Base-by-base conservation (phyloP, 331 rosid species). In the Dryas integrifolia region DNA sequence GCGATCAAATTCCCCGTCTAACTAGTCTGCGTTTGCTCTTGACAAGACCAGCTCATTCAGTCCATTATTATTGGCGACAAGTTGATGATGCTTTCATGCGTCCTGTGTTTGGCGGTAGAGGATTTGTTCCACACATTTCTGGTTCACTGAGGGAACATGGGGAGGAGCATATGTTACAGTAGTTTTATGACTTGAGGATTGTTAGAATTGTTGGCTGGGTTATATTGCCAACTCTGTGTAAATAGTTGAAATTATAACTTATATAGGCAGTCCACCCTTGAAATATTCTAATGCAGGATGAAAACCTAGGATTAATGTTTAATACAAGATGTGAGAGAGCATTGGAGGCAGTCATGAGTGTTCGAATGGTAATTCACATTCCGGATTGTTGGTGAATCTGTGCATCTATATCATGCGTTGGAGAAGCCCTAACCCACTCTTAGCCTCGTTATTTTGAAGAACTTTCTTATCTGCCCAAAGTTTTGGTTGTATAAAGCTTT, bases 91-190 rank as follows among this genome's bases (percentile, higher is more conserved):
- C 79, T 16, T 69, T 65, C 79, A 82, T 88, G 93, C 88, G 89
- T 26, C 90, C 90, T 13, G 73, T 86, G n/a, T 88, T 88, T 61
- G 93, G 90, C 3, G 88, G 90, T 11, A 82, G 90, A 63, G 88
- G 88, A 24, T 83, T 81, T 50, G 84, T 66, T 46, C 82, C 72
- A 1, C 11, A 40, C 5, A 1, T n/a, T 73, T 77, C 82, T 15
- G 26, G 44, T 78, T 77, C 83, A 18, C 75, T 73, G 0, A 47
- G 15, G 3, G 81, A 81, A 18, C 7, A n/a, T 58, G 16, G 58
- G 1, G 48, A 30, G 45, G 58, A 58, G 48, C 41, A 1, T 21
- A n/a, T 58, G n/a, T 16, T 58, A 3, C 39, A 46, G 48, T 58
- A 40, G 26, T 57, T 24, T 69, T 13, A 8, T 35, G 38, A 35